Evolutionary conservation across 331 rosid genomes (phyloP), one percentile per base, ranked within the genome.

Genomic region (Malus hybrid): DNA sequence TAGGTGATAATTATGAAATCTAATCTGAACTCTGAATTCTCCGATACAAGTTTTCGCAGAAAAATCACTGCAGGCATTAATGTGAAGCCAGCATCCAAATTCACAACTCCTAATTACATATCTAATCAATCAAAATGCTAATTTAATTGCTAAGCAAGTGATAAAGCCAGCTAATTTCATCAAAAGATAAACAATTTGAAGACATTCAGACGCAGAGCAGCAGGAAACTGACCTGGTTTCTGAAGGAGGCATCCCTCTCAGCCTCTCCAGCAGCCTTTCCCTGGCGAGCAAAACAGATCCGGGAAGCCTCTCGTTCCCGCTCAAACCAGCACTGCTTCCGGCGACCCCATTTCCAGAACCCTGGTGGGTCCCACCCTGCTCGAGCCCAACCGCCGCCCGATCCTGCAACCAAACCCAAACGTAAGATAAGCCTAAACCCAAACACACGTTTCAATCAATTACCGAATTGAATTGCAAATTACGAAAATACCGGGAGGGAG

Each of bases 181-280:
- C 29, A 39, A 42, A 73, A 62, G 60, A 6, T 27, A 1, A 27
- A 32, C 24, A 63, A 78, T 64, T 75, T 16, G 29, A 63, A 66
- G 5, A 31, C 7, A 79, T 36, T 65, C 10, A 65, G 15, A 34
- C 19, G 13, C 46, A 33, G 67, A 10, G 56, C 14, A 50, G 63
- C 42, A 61, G 50, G 77, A 59, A 62, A 69, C 86, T 72, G 78
- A 90, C 98, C 96, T 88, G 92, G 65, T 80, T 78, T 54, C 60
- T 5, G 87, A 76, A 6, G 76, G 73, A 73, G 97, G 86, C 59
- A 77, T 85, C 44, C 93, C 97, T 80, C 99, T 88, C 82, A 94
- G 65, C 86, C 99, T 87, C 89, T 90, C 92, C 68, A 90, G 77
- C 74, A 94, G 93, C 84, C 99, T 87, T 68, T 85, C 93, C 80